A percentile compares a stretch with the other conserved stretches of the same genome.
Evolutionary conservation across 192 early-diverging fungal species (phyloP).

Genomic region (Backusella macrospora): DNA sequence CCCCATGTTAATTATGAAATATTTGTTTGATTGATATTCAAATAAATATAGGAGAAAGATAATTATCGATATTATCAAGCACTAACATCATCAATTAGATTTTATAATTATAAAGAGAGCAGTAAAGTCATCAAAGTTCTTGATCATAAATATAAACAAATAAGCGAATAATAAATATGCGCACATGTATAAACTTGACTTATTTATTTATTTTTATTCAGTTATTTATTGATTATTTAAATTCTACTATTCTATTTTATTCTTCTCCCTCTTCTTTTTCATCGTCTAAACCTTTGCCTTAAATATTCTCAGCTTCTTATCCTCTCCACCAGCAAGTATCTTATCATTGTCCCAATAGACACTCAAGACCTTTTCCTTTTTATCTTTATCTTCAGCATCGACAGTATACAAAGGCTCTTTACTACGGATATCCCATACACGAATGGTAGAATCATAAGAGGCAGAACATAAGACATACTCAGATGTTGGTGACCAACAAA

Average conservation of each 20-base stretch:
- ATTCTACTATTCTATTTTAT: conserved; percentile 11
- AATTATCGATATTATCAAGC: no score
- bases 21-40: no score
- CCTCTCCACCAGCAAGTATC: conserved; percentile 80
- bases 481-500: conserved; percentile 82
- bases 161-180: neutral
- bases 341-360: conserved; percentile 70
- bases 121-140: no score
- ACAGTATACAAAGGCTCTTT: conserved; percentile 83
- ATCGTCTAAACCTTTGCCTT: conserved; percentile 30
- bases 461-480: conserved; percentile 76
- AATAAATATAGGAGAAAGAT: no score
- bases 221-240: neutral
- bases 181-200: neutral
- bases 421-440: conserved; percentile 95
- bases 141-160: no score
- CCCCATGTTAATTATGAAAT: no score
- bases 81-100: no score
- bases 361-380: conserved; percentile 66
- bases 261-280: no score
- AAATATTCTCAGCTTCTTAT: conserved; percentile 64
- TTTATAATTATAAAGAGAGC: no score
- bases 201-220: neutral
- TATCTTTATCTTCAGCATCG: conserved; percentile 41
- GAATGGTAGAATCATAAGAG: conserved; percentile 86